Percentiles rank a stretch among this genome's conserved stretches.
Evolutionary conservation across 73 alveolate species (phyloP).

Genomic region (Strombidium stylifer): DNA sequence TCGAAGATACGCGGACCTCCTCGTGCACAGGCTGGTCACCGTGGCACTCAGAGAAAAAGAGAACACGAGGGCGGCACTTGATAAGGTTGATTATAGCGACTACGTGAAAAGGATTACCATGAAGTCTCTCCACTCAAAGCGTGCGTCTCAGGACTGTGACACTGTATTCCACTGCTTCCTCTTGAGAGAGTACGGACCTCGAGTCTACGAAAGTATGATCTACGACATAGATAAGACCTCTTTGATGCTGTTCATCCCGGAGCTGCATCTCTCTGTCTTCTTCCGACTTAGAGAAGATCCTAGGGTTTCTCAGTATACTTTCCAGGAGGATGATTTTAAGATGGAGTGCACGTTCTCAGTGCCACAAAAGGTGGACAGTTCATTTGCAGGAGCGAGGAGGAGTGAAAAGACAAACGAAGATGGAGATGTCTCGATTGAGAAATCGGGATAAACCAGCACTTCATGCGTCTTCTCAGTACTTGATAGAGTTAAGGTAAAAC

Average conservation of each 20-base stretch:
- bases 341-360: no score
- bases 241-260: slow-evolving; percentile 14
- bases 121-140: slow-evolving; percentile 61
- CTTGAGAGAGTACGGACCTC: slow-evolving; percentile 39
- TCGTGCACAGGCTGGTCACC: slow-evolving; percentile 89
- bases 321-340: no score
- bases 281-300: slow-evolving; percentile 22
- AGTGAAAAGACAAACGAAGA: no score
- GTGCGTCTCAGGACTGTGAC: slow-evolving; percentile 64
- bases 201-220: slow-evolving; percentile 14
- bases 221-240: slow-evolving; percentile 11
- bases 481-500: no score
- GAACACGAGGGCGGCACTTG: slow-evolving; percentile 48
- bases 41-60: slow-evolving; percentile 66
- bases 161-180: slow-evolving; percentile 64
- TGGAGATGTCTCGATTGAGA: no score
- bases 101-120: slow-evolving; percentile 52
- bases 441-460: no score
- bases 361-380: no score
- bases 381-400: no score
- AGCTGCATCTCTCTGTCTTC: slow-evolving; percentile 14
- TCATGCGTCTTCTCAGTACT: no score
- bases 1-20: slow-evolving; percentile 94
- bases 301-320: no score
- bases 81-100: slow-evolving; percentile 56